Conservation (phyloP, 495 filamentous ascomycete species). For the Terfezia boudieri region DNA sequence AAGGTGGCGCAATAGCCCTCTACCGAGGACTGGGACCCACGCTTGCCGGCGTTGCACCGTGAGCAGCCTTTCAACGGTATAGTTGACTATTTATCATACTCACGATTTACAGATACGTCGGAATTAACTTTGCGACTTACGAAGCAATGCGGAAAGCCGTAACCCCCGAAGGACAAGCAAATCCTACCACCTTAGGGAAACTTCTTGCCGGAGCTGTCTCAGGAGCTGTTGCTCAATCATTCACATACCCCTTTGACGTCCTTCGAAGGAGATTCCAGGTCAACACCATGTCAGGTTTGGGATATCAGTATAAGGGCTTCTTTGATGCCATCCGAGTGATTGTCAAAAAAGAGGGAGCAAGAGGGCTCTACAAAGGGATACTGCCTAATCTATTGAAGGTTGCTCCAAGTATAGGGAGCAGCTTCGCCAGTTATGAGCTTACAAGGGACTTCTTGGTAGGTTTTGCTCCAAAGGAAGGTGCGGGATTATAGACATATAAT, state of each 20-base stretch:
- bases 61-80: slow-evolving; percentile 24
- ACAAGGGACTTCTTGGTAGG: slow-evolving; percentile 45
- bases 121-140: slow-evolving; percentile 96
- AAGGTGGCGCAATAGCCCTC: slow-evolving; percentile 62
- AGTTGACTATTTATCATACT: slow-evolving; percentile 28
- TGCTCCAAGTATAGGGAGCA: slow-evolving; percentile 93
- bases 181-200: slow-evolving; percentile 60
- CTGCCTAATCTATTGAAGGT: slow-evolving; percentile 90
- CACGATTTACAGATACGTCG: slow-evolving; percentile 36
- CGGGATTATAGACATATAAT: not conserved
- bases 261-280: slow-evolving; percentile 92
- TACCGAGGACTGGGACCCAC: slow-evolving; percentile 89
- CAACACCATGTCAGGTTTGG: slow-evolving; percentile 98
- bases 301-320: slow-evolving; percentile 77
- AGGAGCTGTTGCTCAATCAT: slow-evolving; percentile 89
- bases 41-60: slow-evolving; percentile 76
- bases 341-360: slow-evolving; percentile 49
- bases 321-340: slow-evolving; percentile 67
- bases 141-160: slow-evolving; percentile 66
- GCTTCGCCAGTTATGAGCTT: slow-evolving; percentile 91
- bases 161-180: slow-evolving; percentile 69
- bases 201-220: slow-evolving; percentile 73
- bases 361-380: slow-evolving; percentile 76
- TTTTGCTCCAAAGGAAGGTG: not conserved
- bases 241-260: slow-evolving; percentile 86